Evolutionary conservation across 2,329 filamentous ascomycete genomes (phyloP), one percentile per base, ranked within the genome.

Genomic region (Fusarium sp.): DNA sequence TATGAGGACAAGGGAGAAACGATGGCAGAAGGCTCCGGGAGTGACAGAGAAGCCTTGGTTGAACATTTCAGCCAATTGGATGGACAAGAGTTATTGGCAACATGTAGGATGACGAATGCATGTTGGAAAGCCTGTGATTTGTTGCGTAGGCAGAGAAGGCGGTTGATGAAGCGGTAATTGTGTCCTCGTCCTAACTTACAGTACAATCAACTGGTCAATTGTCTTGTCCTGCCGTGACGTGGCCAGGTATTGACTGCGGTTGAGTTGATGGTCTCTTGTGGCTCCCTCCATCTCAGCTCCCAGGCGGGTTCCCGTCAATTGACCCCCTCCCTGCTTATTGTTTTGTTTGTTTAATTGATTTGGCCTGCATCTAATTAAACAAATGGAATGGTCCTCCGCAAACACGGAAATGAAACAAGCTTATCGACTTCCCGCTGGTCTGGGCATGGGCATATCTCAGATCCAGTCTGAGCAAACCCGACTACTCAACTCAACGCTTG

Each of bases 341-440:
- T 37, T 62, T 49, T 8, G 27, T 39, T 43, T 20, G 50, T 27
- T 53, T 27, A 39, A 48, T 54, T 48, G 19, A 48, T 48, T 11
- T n/a, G 37, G 33, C 44, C 50, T 43, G 30, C 20, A 23, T n/a
- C 44, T 33, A 44, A 68, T 53, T 25, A 50, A 40, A 50, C 25
- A 46, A 32, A 30, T 27, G 39, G 20, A 56, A 62, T 45, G 49
- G 30, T 47, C 22, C 56, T 56, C 53, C 43, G n/a, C 62, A 70
- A 56, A 48, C 14, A 62, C 40, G 25, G 39, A 10, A 57, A 17
- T 45, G 39, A 67, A 70, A 69, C 66, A 69, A 69, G 66, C 66
- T 69, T 69, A 69, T 70, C 57, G 46, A 47, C 53, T 64, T 67
- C 62, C 66, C 66, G 66, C 64, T 63, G 50, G 33, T 25, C 22